Evolutionary conservation across 768 basidiomycete genomes (phyloP).

Genomic region (Coprinopsis cinerea): DNA sequence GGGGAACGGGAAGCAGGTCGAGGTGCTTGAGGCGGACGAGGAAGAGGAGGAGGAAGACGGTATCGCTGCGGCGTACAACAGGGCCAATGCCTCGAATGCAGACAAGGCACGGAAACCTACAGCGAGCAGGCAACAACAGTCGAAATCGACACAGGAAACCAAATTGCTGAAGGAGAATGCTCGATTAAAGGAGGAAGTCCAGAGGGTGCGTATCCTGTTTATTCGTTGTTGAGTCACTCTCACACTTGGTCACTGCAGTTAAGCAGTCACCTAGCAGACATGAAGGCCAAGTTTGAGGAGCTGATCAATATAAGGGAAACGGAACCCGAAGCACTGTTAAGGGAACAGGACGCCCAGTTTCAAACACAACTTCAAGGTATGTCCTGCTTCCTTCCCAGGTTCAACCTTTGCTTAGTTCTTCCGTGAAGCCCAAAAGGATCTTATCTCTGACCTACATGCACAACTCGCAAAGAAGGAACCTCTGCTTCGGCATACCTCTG

Average conservation of each 20-base stretch:
- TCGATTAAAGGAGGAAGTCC: slow-evolving; percentile 13
- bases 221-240: neutral
- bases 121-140: slow-evolving; percentile 3
- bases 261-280: slow-evolving; percentile 36
- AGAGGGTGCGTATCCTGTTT: slow-evolving; percentile 9
- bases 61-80: slow-evolving; percentile 15
- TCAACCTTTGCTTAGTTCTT: slow-evolving; percentile 1
- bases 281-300: slow-evolving; percentile 56
- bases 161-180: slow-evolving; percentile 10
- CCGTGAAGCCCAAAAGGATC: slow-evolving; percentile 48
- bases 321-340: slow-evolving; percentile 55
- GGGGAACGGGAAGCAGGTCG: slow-evolving; percentile 21
- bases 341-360: slow-evolving; percentile 43
- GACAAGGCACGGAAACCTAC: slow-evolving; percentile 12
- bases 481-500: slow-evolving; percentile 30
- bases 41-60: slow-evolving; percentile 17
- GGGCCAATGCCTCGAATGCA: slow-evolving; percentile 13
- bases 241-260: slow-evolving; percentile 23
- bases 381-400: neutral
- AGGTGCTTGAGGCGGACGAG: slow-evolving; percentile 15
- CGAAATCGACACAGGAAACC: slow-evolving; percentile 3
- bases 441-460: slow-evolving; percentile 49
- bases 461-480: slow-evolving; percentile 53
- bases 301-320: slow-evolving; percentile 51
- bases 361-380: slow-evolving; percentile 51